Base-by-base conservation (phyloP, 1,284 basidiomycete species). In the Pseudozyma flocculosa region DNA sequence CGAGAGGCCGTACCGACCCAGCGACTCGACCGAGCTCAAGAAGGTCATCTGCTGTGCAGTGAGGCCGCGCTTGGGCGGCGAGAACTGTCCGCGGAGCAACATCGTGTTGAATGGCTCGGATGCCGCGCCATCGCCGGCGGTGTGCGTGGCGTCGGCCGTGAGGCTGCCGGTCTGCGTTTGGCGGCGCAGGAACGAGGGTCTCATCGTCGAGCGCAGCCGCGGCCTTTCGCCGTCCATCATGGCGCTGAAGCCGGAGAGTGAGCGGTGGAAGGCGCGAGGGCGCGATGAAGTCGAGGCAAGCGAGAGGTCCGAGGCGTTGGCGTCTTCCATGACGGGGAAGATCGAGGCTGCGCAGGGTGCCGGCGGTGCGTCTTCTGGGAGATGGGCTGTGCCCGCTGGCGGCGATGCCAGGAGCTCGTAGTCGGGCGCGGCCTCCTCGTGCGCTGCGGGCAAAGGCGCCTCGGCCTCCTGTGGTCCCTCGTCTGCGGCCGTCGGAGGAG, bases 41-140 rank as follows among this genome's bases (percentile, higher is more conserved):
- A 68, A 68, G 1, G 34, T 40, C 39, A 61, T 21, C 52, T 68
- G 65, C 21, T 68, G 40, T 5, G 57, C 38, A 4, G 61, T 61
- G 18, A 53, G 29, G 0, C 62, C 62, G 2, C 62, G 45, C 14
- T 58, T 66, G 4, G 62, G 62, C 8, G 52, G 58, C 5, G 49
- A 48, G 21, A 61, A 66, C 41, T 61, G 62, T 38, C 56, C 57
- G 18, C 58, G 53, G 2, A 65, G 54, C 39, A 60, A 24, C 0
- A 57, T 61, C 57, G 53, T 54, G 37, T 49, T 57, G n/a, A 65
- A 52, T 3, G 62, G 62, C 40, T 65, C 62, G 5, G 57, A 60
- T 37, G 59, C 60, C 30, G 53, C 45, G 17, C 56, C 39, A 2
- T 42, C 53, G 1, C 36, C 40, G 1, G 52, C 39, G 1, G 26